Evolutionary conservation across 2,329 filamentous ascomycete genomes (phyloP).

Genomic region (Sclerotinia minor): DNA sequence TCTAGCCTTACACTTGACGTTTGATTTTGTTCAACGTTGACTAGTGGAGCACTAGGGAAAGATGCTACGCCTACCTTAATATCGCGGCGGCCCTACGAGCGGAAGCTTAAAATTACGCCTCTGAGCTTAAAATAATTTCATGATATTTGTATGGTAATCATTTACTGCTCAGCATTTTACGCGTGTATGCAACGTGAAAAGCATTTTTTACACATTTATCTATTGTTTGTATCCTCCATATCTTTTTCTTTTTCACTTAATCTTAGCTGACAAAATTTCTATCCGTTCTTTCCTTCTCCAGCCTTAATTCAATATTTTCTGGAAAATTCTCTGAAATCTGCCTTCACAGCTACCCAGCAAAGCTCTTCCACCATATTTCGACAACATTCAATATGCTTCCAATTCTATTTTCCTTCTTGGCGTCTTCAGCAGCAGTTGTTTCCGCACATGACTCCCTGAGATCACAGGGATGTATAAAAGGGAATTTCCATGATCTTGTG

Average conservation of each 20-base stretch:
- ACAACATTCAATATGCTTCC: constrained; percentile 32
- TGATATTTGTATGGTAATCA: background rate
- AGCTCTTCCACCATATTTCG: background rate
- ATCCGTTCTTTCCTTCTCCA: background rate
- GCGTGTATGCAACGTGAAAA: background rate
- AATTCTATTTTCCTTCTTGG: constrained; percentile 25
- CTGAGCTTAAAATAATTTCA: constrained; percentile 10
- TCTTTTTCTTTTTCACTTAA: background rate
- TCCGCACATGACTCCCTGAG: constrained; percentile 25
- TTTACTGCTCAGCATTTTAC: background rate
- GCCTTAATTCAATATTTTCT: background rate
- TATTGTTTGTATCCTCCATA: constrained; percentile 1
- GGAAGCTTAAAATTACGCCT: constrained; percentile 8
- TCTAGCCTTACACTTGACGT: background rate
- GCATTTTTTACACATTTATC: constrained; percentile 8
- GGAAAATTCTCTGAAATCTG: background rate
- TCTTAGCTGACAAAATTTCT: background rate
- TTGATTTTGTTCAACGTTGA: constrained; percentile 11
- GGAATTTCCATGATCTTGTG: constrained; percentile 31
- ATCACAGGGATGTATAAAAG: constrained; percentile 27
- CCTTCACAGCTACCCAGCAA: background rate
- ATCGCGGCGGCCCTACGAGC: background rate
- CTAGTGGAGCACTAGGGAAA: background rate
- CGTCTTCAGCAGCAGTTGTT: constrained; percentile 27
- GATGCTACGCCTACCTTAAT: constrained; percentile 10